These are phyloP conservation scores for Corylus heterophylla DNA, from an alignment of 306 rosid species.

Conservation along the genomic window DNA sequence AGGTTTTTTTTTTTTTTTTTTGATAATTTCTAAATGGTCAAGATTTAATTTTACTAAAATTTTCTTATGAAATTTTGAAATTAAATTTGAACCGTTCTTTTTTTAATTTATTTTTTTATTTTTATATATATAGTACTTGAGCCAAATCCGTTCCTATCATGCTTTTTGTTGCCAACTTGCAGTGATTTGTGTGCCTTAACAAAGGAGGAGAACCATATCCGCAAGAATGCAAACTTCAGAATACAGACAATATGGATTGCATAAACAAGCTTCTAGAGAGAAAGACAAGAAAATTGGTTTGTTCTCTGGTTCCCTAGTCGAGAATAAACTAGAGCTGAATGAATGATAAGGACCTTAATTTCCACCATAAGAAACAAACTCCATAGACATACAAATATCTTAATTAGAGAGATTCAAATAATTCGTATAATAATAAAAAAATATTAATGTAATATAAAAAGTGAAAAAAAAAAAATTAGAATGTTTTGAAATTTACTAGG, in stretches of 20 bases:
- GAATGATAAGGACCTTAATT: neutral
- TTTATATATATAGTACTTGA: too few relatives aligned
- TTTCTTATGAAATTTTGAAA: too few relatives aligned
- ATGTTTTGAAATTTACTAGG: too few relatives aligned
- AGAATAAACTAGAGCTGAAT: neutral
- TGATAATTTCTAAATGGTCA: too few relatives aligned
- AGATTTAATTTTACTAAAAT: too few relatives aligned
- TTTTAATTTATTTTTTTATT: too few relatives aligned
- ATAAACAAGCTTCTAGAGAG: neutral
- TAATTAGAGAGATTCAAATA: neutral
- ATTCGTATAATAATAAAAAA: neutral
- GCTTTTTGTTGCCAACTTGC: neutral
- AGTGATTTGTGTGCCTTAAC: neutral
- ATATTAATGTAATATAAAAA: neutral
- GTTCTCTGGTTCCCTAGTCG: conserved; percentile 6
- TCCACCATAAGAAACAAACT: neutral
- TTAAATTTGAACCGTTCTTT: too few relatives aligned
- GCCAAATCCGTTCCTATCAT: neutral
- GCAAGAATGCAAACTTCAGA: neutral
- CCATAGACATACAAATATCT: neutral
- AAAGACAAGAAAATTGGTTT: neutral
- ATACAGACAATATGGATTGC: neutral
- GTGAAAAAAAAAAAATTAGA: too few relatives aligned
- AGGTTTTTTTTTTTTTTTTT: too few relatives aligned
- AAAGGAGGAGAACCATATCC: neutral